These are phyloP conservation scores for Chlamydomonas sp. DNA, from an alignment of 139 green algal genomes.

Conservation along the genomic window DNA sequence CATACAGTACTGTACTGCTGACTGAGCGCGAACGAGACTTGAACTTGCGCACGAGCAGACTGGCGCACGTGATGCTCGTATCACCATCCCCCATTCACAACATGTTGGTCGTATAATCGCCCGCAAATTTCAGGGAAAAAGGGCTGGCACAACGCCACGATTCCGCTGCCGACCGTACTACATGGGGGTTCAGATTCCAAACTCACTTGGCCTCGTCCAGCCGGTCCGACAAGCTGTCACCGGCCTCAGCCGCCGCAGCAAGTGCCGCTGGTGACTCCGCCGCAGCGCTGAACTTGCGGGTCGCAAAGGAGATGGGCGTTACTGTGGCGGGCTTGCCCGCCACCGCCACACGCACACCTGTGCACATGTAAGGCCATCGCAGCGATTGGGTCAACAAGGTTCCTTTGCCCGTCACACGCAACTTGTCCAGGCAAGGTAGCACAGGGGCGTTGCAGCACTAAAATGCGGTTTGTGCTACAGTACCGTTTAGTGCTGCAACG, in stretches of 20 bases:
- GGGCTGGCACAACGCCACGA: background rate
- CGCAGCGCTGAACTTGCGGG: conserved; percentile 17
- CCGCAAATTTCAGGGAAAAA: background rate
- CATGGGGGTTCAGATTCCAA: background rate
- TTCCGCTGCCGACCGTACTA: background rate
- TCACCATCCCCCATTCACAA: background rate
- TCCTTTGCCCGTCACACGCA: no score
- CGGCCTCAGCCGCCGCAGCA: background rate
- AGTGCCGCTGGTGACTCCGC: background rate
- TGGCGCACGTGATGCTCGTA: background rate
- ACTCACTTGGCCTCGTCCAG: conserved; percentile 29
- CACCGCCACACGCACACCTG: conserved; percentile 47
- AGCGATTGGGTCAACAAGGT: no score
- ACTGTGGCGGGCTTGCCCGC: conserved; percentile 38
- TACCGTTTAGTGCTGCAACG: no score
- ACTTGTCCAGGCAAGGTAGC: no score
- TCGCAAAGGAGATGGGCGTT: conserved; percentile 43
- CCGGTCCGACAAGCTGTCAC: background rate
- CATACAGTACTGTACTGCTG: no score
- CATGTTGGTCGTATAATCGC: background rate
- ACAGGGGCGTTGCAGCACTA: no score
- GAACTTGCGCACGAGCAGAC: no score
- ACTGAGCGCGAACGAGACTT: no score
- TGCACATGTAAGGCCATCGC: background rate
- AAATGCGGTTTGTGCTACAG: no score